Conservation (phyloP, 495 filamentous ascomycete genomes). For the Amphirosellinia nigrospora region DNA sequence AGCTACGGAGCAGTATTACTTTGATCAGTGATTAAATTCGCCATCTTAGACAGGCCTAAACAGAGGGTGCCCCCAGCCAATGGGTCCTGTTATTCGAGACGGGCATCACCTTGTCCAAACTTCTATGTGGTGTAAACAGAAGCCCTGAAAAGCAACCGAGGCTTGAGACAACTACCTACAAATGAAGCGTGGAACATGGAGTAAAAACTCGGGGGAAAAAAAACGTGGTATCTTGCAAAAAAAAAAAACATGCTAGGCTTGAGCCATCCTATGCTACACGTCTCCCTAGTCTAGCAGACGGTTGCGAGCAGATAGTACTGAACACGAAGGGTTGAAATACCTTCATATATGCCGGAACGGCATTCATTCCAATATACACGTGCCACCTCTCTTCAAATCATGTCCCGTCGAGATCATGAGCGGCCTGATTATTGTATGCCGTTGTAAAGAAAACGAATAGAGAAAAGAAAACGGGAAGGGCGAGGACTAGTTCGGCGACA, state of each 20-base stretch:
- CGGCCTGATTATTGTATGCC: background rate
- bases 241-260: constrained; percentile 27
- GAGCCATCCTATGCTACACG: constrained; percentile 21
- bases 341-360: constrained; percentile 19
- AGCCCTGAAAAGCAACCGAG: constrained; percentile 1
- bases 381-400: constrained; percentile 25
- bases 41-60: background rate
- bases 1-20: constrained; percentile 18
- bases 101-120: constrained; percentile 23
- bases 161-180: constrained; percentile 13
- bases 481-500: background rate
- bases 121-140: background rate
- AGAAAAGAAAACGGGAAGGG: constrained; percentile 7
- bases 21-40: background rate
- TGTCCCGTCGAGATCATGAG: constrained; percentile 27
- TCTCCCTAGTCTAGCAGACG: constrained; percentile 2
- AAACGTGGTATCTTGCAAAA: constrained; percentile 27
- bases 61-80: background rate
- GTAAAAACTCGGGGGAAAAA: constrained; percentile 8
- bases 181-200: constrained; percentile 2
- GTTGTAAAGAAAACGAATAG: constrained; percentile 16
- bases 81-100: background rate
- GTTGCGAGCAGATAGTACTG: constrained; percentile 14
- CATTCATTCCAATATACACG: constrained; percentile 26
- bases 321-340: constrained; percentile 14